Conservation (phyloP, 176 grass and related monocot species). For the Eleusine coracana region DNA sequence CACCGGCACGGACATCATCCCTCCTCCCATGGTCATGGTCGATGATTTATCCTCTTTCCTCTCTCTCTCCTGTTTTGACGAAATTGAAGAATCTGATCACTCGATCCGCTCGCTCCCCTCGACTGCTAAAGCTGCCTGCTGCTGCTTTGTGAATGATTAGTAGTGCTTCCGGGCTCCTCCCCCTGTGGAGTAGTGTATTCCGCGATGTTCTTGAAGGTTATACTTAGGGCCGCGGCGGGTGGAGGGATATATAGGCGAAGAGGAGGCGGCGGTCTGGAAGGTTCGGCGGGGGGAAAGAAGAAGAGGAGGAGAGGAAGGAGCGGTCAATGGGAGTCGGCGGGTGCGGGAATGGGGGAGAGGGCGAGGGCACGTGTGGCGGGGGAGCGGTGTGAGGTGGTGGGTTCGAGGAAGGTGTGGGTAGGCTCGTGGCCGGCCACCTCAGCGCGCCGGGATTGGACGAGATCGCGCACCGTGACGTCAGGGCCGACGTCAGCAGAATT, state of each 20-base stretch:
- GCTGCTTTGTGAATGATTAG: neutral
- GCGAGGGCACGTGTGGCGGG: conserved; percentile 53
- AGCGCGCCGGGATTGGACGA: conserved; percentile 20
- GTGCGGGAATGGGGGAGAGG: conserved; percentile 16
- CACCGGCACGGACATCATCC: neutral
- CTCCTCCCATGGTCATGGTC: neutral
- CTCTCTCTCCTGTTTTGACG: no score
- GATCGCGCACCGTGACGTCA: conserved; percentile 30
- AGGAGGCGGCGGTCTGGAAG: conserved; percentile 21
- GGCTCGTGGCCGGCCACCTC: conserved; percentile 35
- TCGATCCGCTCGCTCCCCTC: neutral
- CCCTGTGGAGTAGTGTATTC: neutral
- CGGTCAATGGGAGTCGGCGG: conserved; percentile 25
- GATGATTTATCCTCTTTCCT: neutral
- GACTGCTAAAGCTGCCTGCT: neutral
- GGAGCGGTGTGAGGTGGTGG: conserved; percentile 13
- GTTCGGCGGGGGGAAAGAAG: neutral
- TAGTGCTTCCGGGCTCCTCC: neutral
- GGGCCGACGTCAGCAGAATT: conserved; percentile 43
- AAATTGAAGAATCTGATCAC: neutral
- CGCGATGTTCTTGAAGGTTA: neutral
- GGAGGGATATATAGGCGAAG: conserved; percentile 21
- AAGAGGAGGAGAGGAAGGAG: neutral
- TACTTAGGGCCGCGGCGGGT: neutral
- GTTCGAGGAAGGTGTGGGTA: neutral